Evolutionary conservation across 176 grass and related monocot genomes (phyloP), one percentile per base, ranked within the genome.

Genomic region (Canna indica): DNA sequence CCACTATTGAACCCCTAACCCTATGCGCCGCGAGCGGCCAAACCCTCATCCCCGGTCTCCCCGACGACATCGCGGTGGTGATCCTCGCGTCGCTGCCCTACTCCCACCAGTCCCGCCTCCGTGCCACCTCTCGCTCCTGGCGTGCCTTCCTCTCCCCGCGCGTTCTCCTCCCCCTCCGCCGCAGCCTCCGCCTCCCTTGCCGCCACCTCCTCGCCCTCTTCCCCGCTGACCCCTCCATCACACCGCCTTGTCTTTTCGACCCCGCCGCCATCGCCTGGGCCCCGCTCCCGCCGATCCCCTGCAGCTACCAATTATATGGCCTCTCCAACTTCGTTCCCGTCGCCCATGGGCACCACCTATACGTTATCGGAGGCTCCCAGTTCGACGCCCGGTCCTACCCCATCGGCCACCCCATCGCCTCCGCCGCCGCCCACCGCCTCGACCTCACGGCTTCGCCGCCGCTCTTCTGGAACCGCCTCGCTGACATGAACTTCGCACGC

Each of bases 331-430:
- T 91, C 70, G 30, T 66, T 14, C 72, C 91, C 20, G 32, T 88
- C 46, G 71, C 79, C 28, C 69, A 86, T 20, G 79, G 76, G 18
- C 79, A 57, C 68, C 79, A 88, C 69, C 76, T 96, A 47, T 96
- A 96, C 78, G 57, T 96, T 53, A 83, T 91, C 4, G 88, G 88
- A 0, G 88, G 91, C 4, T 96, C 91, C 34, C 81, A 81, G 75
- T 96, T 96, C 78, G 91, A 96, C 76, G 80, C 91, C 61, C 82
- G 69, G 35, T 86, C 85, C 28, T 96, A 82, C 74, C 88, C 91
- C 30, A 76, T 96, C 15, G 88, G 81, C 1, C 83, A 86, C 14
- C 91, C 91, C 39, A 77, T 70, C 35, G 46, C 91, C 58, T 91
- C 91, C n/a, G 78, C 75, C 3, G 83, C 83, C 34, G 80, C 59